Percentiles rank a stretch among this genome's conserved stretches.
Conservation (phyloP, 2,329 filamentous ascomycete species). For the Alternaria dauci region DNA sequence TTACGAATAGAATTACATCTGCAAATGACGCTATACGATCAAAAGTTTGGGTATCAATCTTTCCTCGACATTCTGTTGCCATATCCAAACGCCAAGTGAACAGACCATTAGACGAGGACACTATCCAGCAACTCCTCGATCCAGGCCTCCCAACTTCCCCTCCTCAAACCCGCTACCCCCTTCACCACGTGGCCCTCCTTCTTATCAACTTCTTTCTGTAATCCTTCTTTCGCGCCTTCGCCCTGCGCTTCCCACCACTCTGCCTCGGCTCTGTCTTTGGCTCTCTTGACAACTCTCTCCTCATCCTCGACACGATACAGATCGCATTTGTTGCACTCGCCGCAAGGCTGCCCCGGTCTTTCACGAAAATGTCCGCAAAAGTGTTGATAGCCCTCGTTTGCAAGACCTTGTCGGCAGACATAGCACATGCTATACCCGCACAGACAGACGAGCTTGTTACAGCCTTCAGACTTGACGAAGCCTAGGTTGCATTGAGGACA, state of each 20-base stretch:
- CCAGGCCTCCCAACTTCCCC: constrained; percentile 32
- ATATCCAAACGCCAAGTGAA: neutral
- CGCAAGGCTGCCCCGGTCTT: constrained; percentile 76
- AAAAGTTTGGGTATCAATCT: constrained; percentile 2
- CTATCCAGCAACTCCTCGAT: constrained; percentile 28
- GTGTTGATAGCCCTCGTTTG: constrained; percentile 82
- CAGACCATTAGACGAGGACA: constrained; percentile 23
- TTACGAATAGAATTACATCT: neutral
- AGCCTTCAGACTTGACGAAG: constrained; percentile 92
- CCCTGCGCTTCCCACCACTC: constrained; percentile 57
- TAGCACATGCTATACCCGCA: constrained; percentile 99
- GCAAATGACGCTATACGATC: neutral
- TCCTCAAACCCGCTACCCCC: constrained; percentile 16
- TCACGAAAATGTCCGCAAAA: constrained; percentile 96
- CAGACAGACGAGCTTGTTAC: constrained; percentile 95
- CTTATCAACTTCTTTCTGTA: constrained; percentile 35
- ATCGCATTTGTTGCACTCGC: constrained; percentile 72
- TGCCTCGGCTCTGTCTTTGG: constrained; percentile 54
- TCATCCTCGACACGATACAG: constrained; percentile 60
- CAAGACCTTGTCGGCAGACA: constrained; percentile 75
- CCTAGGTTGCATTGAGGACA: constrained; percentile 90
- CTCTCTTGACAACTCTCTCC: constrained; percentile 52
- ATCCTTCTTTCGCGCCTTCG: constrained; percentile 27
- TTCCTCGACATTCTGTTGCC: neutral
- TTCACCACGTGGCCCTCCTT: constrained; percentile 7